Conservation (phyloP, 148 eudicot genomes). For the Mesembryanthemum crystallinum region DNA sequence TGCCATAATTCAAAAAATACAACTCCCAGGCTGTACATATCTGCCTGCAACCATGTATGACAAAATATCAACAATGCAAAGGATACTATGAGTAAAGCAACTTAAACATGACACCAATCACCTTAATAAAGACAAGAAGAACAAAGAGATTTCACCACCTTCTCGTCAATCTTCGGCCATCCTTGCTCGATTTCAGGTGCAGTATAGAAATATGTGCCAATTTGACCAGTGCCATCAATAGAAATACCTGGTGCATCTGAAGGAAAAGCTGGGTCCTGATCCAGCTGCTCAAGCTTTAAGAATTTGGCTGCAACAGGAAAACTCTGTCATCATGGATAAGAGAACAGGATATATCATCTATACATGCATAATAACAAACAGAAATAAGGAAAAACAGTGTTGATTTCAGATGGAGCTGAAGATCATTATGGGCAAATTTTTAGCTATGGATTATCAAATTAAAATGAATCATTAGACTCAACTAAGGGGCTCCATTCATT, state of each 20-base stretch:
- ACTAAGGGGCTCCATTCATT: not conserved
- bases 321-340: constrained; percentile 5
- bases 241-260: constrained; percentile 74
- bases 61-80: constrained; percentile 14
- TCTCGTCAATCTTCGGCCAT: constrained; percentile 96
- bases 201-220: constrained; percentile 93
- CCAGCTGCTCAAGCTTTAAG: constrained; percentile 86
- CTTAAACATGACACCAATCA: not conserved
- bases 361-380: not conserved
- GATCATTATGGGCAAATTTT: not conserved
- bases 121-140: not conserved
- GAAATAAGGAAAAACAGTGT: not conserved
- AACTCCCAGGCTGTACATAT: constrained; percentile 93
- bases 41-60: constrained; percentile 56
- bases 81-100: not conserved
- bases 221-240: constrained; percentile 84
- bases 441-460: not conserved
- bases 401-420: too few species aligned
- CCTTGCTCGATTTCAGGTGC: constrained; percentile 99
- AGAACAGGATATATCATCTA: not conserved
- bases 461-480: not conserved
- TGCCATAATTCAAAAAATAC: constrained; percentile 94
- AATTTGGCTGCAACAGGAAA: constrained; percentile 70
- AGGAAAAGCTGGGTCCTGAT: constrained; percentile 65
- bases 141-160: constrained; percentile 39